Base-by-base conservation (phyloP, 2,329 filamentous ascomycete genomes). In the Alternaria hordeiaustralica region DNA sequence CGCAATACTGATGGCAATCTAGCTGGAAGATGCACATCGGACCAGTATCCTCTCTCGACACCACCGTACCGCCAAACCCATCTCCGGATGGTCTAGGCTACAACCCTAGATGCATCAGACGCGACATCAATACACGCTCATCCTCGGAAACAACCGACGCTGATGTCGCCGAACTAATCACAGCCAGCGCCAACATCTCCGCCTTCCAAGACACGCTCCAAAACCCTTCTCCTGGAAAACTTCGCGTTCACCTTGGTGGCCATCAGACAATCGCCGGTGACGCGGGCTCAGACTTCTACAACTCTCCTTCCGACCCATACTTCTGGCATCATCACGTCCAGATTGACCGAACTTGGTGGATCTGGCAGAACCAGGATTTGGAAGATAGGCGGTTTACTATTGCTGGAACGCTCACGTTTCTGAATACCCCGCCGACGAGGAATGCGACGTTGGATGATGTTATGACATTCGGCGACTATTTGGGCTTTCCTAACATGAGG, bases 251-350 rank as follows among this genome's bases (percentile, higher is more conserved):
- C 67, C 79, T 79, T 5, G 82, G 74, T 3, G 83, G 83, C 8
- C 84, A 85, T 65, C 82, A 81, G 66, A 64, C 49, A 5, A 78
- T 61, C 21, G 57, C 26, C 1, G 62, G 56, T 18, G 60, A 64
- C 25, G 58, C 55, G 3, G 59, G 61, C 3, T 53, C 49, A 46
- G 68, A 85, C 71, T 75, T 84, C 54, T 84, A 81, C 67, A 79
- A 80, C 13, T 82, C 80, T 3, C 83, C 84, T 1, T 78, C 76
- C 5, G 84, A 86, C 36, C 83, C 83, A 3, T 60, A 74, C 23
- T 86, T 86, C 73, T 86, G 77, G 69, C 75, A 83, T 25, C 84
- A 85, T 66, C 84, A 85, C 59, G 78, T 77, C 5, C 79, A 81
- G 73, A 81, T 85, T 46, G 84, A 86, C 69, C 79, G 83, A 6